phyloP scores from a whole-genome alignment of 2,329 filamentous ascomycete species.

The Lachnellula willkommii region DNA sequence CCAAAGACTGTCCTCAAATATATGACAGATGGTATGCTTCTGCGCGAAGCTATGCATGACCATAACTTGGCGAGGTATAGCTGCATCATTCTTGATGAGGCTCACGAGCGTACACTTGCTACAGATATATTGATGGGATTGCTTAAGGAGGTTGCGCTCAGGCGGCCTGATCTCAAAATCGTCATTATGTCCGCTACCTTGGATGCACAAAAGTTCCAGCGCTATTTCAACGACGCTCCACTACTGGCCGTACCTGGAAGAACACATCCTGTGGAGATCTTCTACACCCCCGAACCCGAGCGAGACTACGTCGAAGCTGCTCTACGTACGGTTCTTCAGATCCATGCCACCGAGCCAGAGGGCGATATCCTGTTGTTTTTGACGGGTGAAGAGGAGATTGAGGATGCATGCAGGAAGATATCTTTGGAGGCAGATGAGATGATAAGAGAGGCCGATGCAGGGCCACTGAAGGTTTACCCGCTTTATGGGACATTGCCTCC shows the following conservation, averaged over 20 bases:
- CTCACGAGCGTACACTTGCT: slow-evolving; percentile 93
- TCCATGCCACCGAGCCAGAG: slow-evolving; percentile 86
- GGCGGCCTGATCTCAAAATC: slow-evolving; percentile 87
- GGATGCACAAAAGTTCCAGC: slow-evolving; percentile 96
- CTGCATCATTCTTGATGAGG: slow-evolving; percentile 97
- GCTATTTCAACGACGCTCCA: slow-evolving; percentile 92
- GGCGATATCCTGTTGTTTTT: slow-evolving; percentile 92
- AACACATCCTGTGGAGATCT: slow-evolving; percentile 95
- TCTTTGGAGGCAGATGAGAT: slow-evolving; percentile 86
- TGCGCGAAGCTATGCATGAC: slow-evolving; percentile 95
- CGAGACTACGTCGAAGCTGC: slow-evolving; percentile 95
- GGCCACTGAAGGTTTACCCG: slow-evolving; percentile 84
- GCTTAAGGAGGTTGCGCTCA: slow-evolving; percentile 79
- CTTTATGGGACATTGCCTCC: slow-evolving; percentile 92
- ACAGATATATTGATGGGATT: slow-evolving; percentile 98
- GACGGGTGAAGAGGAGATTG: slow-evolving; percentile 97
- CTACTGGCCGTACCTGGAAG: slow-evolving; percentile 89
- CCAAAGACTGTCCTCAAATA: slow-evolving; percentile 93
- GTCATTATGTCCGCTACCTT: slow-evolving; percentile 99
- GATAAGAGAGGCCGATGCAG: slow-evolving; percentile 82
- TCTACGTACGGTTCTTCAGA: slow-evolving; percentile 90
- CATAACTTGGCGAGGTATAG: slow-evolving; percentile 87
- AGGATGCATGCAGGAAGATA: slow-evolving; percentile 92
- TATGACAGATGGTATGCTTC: slow-evolving; percentile 99
- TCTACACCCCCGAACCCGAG: slow-evolving; percentile 95